Evolutionary conservation across 352 stramenopile species (phyloP).

Genomic region (Phytophthora rubi): DNA sequence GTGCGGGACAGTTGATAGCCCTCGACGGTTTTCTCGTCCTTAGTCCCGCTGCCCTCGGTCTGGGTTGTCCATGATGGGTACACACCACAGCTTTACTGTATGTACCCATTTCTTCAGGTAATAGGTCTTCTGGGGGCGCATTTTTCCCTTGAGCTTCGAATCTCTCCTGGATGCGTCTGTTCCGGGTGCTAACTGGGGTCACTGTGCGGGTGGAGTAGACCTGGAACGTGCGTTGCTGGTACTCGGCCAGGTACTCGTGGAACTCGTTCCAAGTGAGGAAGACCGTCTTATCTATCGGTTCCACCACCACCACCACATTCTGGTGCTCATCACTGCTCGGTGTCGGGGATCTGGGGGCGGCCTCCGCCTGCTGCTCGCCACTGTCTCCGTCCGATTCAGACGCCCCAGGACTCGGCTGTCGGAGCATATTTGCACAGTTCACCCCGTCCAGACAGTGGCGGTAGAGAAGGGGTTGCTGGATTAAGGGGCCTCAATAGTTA

Average conservation of each 20-base stretch:
- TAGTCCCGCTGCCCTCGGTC: constrained; percentile 23
- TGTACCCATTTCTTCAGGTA: constrained; percentile 31
- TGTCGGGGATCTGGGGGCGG: not conserved
- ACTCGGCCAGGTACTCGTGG: constrained; percentile 34
- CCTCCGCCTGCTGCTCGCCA: not conserved
- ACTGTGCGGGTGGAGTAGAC: constrained; percentile 35
- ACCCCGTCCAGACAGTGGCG: constrained; percentile 29
- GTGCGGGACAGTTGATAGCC: constrained; percentile 38
- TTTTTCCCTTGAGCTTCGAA: constrained; percentile 13
- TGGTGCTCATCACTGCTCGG: constrained; percentile 15
- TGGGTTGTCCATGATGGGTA: constrained; percentile 28
- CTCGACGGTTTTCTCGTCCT: constrained; percentile 16
- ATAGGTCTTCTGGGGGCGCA: constrained; percentile 19
- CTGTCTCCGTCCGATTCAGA: constrained; percentile 12
- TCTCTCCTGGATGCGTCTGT: constrained; percentile 33
- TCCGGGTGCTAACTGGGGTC: constrained; percentile 28
- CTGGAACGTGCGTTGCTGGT: constrained; percentile 41
- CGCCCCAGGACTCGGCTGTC: not conserved
- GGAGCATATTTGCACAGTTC: constrained; percentile 29
- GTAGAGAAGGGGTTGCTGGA: not conserved
- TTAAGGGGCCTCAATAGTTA: too few species aligned
- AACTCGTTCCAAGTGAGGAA: constrained; percentile 40
- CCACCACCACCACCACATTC: constrained; percentile 17
- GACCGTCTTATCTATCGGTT: constrained; percentile 24
- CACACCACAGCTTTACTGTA: constrained; percentile 40